Evolutionary conservation across 306 rosid genomes (phyloP).

Genomic region (Astragalus membranaceus): DNA sequence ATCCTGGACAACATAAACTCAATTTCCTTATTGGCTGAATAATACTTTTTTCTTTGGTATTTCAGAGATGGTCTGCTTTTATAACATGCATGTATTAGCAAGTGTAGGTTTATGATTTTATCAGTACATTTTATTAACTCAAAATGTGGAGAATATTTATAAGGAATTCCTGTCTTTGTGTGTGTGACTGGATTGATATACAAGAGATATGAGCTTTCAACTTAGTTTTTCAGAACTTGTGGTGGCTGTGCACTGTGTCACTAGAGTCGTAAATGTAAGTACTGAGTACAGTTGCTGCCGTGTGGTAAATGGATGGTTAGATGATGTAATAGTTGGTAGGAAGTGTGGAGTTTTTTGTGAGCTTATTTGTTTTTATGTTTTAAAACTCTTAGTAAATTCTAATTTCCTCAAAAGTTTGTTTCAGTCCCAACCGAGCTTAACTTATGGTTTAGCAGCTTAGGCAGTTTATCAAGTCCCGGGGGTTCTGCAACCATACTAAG

Average conservation of each 20-base stretch:
- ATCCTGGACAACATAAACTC: background rate
- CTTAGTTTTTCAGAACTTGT: background rate
- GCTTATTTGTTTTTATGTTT: background rate
- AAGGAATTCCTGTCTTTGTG: background rate
- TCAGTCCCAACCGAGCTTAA: background rate
- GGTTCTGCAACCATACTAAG: conserved; percentile 3
- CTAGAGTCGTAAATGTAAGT: background rate
- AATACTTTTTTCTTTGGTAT: background rate
- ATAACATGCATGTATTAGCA: background rate
- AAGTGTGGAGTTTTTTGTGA: background rate
- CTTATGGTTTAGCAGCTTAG: background rate
- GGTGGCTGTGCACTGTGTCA: background rate
- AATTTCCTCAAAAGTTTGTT: conserved; percentile 1
- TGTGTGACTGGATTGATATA: background rate
- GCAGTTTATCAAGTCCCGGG: conserved; percentile 7
- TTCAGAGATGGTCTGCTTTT: background rate
- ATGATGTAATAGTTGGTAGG: background rate
- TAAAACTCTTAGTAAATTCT: background rate
- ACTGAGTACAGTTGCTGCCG: background rate
- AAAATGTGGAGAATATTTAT: background rate
- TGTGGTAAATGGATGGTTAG: background rate
- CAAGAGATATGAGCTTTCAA: background rate
- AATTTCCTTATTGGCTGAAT: background rate
- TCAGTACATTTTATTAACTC: background rate
- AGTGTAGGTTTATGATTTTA: background rate